Evolutionary conservation across 257 asterid genomes (phyloP).

Genomic region (Jacaranda copaia): DNA sequence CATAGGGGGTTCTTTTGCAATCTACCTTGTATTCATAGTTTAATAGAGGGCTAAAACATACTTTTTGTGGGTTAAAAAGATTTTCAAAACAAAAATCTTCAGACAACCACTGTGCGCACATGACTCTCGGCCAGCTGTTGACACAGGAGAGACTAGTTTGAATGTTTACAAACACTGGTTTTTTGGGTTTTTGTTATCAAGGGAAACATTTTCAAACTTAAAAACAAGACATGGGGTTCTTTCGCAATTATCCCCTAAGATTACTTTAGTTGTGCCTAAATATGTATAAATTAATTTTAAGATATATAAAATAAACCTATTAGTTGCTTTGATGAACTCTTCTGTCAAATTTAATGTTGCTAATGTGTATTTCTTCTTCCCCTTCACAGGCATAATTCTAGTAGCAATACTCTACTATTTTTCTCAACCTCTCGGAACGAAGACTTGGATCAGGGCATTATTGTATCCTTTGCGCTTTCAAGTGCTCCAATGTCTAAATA

Average conservation of each 20-base stretch:
- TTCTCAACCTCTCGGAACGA: slow-evolving; percentile 68
- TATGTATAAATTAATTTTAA: not conserved
- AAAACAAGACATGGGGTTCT: not conserved
- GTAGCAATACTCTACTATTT: slow-evolving; percentile 66
- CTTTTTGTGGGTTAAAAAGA: not conserved
- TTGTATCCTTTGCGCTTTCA: slow-evolving; percentile 52
- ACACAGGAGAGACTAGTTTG: not conserved
- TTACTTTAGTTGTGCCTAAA: not conserved
- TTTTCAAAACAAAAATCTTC: not conserved
- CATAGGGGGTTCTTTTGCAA: not conserved
- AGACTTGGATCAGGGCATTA: slow-evolving; percentile 62
- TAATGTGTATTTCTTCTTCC: slow-evolving; percentile 15
- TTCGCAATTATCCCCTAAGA: not conserved
- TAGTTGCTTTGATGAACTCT: not conserved
- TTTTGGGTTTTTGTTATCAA: too few species aligned
- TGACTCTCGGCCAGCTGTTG: not conserved
- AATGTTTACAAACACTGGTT: not conserved
- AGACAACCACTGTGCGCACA: too few species aligned
- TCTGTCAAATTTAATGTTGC: not conserved
- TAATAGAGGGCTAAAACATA: not conserved
- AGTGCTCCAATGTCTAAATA: not conserved
- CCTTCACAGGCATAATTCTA: slow-evolving; percentile 59
- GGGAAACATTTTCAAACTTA: not conserved
- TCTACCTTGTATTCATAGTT: not conserved
- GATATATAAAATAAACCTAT: not conserved